phyloP scores from a whole-genome alignment of 2,329 filamentous ascomycete genomes.

The Pseudopithomyces chartarum region DNA sequence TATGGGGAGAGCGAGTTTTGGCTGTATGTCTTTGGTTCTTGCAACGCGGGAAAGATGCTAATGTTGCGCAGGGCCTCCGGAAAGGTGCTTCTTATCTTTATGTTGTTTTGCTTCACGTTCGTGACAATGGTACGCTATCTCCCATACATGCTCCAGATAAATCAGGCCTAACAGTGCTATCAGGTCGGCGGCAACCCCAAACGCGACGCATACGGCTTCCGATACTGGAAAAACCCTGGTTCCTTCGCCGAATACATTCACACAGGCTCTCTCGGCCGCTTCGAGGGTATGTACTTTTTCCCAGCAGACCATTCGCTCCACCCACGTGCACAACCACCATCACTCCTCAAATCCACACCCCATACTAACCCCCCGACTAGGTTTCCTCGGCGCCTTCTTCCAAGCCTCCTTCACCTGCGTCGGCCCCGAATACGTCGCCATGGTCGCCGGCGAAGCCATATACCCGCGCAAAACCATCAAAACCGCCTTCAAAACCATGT shows the following conservation, averaged over 20 bases:
- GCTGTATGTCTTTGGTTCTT: conserved; percentile 21
- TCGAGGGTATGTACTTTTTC: conserved; percentile 51
- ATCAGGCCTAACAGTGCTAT: background rate
- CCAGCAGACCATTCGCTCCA: no score
- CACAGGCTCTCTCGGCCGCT: conserved; percentile 60
- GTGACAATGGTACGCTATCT: conserved; percentile 32
- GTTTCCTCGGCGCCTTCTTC: conserved; percentile 60
- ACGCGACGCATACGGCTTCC: conserved; percentile 42
- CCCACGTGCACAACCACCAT: no score
- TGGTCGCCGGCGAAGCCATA: conserved; percentile 67
- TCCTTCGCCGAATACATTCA: conserved; percentile 38
- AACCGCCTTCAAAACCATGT: conserved; percentile 56
- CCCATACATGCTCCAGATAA: no score
- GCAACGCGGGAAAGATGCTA: background rate
- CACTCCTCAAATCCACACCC: no score
- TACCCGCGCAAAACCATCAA: conserved; percentile 69
- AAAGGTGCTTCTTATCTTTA: conserved; percentile 47
- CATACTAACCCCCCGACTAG: no score
- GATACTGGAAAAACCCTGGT: conserved; percentile 44
- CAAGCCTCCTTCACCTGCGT: conserved; percentile 48
- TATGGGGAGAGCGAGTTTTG: conserved; percentile 48
- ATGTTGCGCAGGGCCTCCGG: conserved; percentile 22
- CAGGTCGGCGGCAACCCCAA: conserved; percentile 44
- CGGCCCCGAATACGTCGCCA: conserved; percentile 60
- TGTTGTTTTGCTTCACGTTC: conserved; percentile 46